Evolutionary conservation across 129 eudicot species (phyloP).

Genomic region (Ambrosia artemisiifolia): DNA sequence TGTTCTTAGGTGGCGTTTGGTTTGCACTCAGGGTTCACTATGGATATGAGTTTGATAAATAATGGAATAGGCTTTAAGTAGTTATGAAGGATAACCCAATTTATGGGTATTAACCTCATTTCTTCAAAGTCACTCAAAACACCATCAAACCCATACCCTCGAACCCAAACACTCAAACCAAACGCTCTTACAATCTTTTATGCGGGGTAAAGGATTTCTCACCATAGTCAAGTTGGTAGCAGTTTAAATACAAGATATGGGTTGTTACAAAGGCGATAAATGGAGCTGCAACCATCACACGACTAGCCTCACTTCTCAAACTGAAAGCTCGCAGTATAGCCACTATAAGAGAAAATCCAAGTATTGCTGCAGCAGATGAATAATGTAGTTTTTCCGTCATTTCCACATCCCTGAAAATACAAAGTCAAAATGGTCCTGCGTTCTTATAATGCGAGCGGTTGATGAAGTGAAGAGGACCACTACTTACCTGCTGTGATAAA

Average conservation of each 20-base stretch:
- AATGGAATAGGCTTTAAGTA: neutral
- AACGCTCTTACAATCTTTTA: too few relatives aligned
- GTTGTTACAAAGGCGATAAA: slow-evolving; percentile 74
- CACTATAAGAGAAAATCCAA: slow-evolving; percentile 76
- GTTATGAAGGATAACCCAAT: neutral
- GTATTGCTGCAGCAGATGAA: slow-evolving; percentile 75
- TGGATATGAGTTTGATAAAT: neutral
- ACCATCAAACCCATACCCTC: neutral
- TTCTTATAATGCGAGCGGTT: too few relatives aligned
- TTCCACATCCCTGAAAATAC: slow-evolving; percentile 78
- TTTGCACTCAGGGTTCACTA: neutral
- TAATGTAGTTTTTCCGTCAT: slow-evolving; percentile 68
- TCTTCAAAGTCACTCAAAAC: neutral
- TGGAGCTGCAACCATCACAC: slow-evolving; percentile 96
- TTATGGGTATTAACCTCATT: neutral
- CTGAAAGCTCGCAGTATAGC: slow-evolving; percentile 68
- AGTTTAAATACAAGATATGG: slow-evolving; percentile 83
- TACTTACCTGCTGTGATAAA: slow-evolving; percentile 88
- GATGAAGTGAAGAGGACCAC: neutral
- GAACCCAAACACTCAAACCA: too few relatives aligned
- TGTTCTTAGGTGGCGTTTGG: neutral
- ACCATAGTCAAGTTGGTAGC: slow-evolving; percentile 75
- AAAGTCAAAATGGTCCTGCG: too few relatives aligned
- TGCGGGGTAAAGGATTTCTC: neutral
- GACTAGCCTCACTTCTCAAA: slow-evolving; percentile 68